Evolutionary conservation across 192 early-diverging fungal species (phyloP), one percentile per base, ranked within the genome.

Genomic region (Dissophora ornata): DNA sequence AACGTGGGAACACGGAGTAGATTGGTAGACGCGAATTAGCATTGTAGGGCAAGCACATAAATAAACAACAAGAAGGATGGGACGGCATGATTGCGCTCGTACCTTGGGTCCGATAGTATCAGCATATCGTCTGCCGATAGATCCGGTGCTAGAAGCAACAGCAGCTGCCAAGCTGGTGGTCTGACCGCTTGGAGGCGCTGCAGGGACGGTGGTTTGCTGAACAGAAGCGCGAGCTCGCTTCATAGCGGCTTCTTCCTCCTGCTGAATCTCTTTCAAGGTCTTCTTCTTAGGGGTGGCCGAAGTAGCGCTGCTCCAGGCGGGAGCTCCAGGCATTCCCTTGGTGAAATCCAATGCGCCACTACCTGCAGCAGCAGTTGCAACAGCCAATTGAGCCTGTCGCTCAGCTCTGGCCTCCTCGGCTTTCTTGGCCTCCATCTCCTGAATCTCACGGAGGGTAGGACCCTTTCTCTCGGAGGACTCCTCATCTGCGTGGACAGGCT

Each of bases 391-490:
- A 8, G 78, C 57, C 40, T 79, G 77, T 16, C 79, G 66, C 36
- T 83, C 81, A 46, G 67, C 79, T 38, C 71, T 78, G 11, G 53
- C 40, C 40, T 69, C 69, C 42, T 73, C 62, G 8, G 77, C 62
- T 60, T 82, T 80, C 36, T 82, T 82, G 48, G 84, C 85, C 64
- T 89, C 88, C 71, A 85, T 68, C 52, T 88, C 88, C 65, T 89
- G 88, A 57, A 89, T 87, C 71, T 89, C 88, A 25, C 85, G 83
- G 25, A 89, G 56, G 18, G 86, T 84, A 12, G 81, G 82, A 25
- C 82, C 81, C 45, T 79, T 80, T 26, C 67, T 54, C 33, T 67
- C 55, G 13, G 64, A 42, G 33, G 66, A 45, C 16, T 69, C 73
- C 22, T 80, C 77, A 5, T 77, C 65, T 11, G 71, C 52, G 42